Conservation (phyloP, 208 protist species). For the Willaertia magna region DNA sequence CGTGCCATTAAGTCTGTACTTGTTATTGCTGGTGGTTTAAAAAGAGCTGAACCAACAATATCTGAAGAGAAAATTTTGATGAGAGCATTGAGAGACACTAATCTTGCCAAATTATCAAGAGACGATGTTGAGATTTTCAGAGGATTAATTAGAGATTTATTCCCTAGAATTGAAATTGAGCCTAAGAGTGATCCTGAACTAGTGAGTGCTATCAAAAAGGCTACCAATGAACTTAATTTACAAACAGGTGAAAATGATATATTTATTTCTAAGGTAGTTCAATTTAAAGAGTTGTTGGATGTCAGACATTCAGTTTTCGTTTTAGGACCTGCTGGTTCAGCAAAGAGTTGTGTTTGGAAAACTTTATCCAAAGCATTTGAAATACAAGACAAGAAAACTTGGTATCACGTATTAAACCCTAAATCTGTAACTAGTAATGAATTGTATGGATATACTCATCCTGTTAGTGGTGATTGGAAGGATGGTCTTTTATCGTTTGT, state of each 20-base stretch:
- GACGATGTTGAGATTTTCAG: constrained; percentile 95
- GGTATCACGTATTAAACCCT: constrained; percentile 81
- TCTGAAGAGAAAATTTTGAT: constrained; percentile 89
- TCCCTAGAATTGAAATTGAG: constrained; percentile 84
- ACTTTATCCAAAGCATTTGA: constrained; percentile 79
- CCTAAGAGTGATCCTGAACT: constrained; percentile 81
- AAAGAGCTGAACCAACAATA: constrained; percentile 80
- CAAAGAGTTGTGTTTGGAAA: constrained; percentile 90
- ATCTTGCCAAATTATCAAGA: constrained; percentile 91
- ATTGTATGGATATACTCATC: constrained; percentile 92
- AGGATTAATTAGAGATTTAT: constrained; percentile 88
- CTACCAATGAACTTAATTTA: constrained; percentile 68
- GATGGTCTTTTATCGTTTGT: constrained; percentile 83
- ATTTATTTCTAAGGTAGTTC: constrained; percentile 93
- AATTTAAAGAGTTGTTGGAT: constrained; percentile 93
- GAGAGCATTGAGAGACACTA: constrained; percentile 90
- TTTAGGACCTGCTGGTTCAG: constrained; percentile 81
- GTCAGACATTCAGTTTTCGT: constrained; percentile 97
- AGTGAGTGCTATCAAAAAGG: constrained; percentile 67
- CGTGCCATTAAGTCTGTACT: constrained; percentile 95
- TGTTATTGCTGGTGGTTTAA: constrained; percentile 86
- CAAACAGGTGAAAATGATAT: constrained; percentile 88
- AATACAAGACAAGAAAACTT: constrained; percentile 70
- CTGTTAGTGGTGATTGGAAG: constrained; percentile 86
- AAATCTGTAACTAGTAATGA: constrained; percentile 96